Base-by-base conservation (phyloP, 2,329 filamentous ascomycete genomes). In the Talaromyces verruculosus region DNA sequence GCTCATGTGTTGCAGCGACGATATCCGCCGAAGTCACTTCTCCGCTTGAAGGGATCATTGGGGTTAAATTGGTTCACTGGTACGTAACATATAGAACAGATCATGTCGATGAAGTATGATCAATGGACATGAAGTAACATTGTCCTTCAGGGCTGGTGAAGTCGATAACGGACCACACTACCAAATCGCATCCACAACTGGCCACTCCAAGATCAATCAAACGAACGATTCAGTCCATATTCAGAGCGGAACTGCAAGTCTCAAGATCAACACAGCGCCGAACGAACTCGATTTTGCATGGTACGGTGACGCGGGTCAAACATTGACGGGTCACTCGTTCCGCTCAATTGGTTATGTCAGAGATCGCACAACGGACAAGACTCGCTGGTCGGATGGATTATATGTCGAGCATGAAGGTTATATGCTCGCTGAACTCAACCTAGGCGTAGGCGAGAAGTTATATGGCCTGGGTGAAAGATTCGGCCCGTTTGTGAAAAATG, bases 391-490 rank as follows among this genome's bases (percentile, higher is more conserved):
- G 25, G 77, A 80, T 59, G 77, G 77, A 1, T 69, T 79, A 43
- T 79, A 76, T 70, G 72, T 74, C 41, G 75, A 79, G 61, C 72
- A 73, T 5, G 71, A 79, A 61, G 77, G 77, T 6, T 76, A 79
- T 68, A 79, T 79, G 72, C 77, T 79, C 47, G 72, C 76, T 0
- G 77, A 69, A n/a, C 72, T 79, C 7, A 77, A 79, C 57, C 68
- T 79, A 1, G 72, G 75, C 15, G 76, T 86, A 3, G 81, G 82
- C 17, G 91, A 93, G 76, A 86, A 87, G 0, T 84, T 93, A 15
- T 89, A 91, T 75, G 90, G 91, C 0, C 83, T 93, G 3, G 91
- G 90, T 1, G 90, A 93, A 77, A 83, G 91, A 15, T 93, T 93
- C 73, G 90, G 90, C 0, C 86, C 89, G 6, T 91, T 90, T 77